Conservation (phyloP, 768 basidiomycete species). For the Boletus pseudopeckii region DNA sequence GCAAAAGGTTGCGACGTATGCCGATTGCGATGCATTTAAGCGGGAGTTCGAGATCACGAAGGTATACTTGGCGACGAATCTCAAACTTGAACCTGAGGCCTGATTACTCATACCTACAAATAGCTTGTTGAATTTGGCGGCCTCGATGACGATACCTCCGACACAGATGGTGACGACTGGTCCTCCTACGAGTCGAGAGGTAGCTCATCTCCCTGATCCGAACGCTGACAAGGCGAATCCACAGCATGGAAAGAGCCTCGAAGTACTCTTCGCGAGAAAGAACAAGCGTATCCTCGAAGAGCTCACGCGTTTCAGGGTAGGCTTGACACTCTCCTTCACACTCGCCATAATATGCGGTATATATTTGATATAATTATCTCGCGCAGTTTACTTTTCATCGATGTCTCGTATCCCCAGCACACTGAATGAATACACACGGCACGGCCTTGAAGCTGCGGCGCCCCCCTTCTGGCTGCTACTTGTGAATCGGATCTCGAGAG, state of each 20-base stretch:
- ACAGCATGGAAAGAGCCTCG: slow-evolving; percentile 67
- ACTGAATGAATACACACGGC: not conserved
- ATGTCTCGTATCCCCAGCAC: not conserved
- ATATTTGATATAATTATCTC: not conserved
- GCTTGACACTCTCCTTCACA: no score
- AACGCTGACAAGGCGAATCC: slow-evolving; percentile 81
- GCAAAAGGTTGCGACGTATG: slow-evolving; percentile 64
- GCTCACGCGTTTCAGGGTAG: slow-evolving; percentile 83
- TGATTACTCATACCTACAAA: not conserved
- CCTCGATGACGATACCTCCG: slow-evolving; percentile 55
- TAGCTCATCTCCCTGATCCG: slow-evolving; percentile 77
- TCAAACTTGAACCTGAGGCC: no score
- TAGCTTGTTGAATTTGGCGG: slow-evolving; percentile 97
- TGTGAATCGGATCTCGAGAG: not conserved
- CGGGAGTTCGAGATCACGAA: slow-evolving; percentile 99
- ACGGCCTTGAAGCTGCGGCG: not conserved
- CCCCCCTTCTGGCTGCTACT: not conserved
- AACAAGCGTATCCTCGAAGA: no score
- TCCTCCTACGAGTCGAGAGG: slow-evolving; percentile 43
- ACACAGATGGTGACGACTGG: slow-evolving; percentile 55
- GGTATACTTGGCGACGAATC: slow-evolving; percentile 32
- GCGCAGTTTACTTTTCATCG: not conserved
- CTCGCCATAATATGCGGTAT: not conserved
- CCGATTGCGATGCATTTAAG: slow-evolving; percentile 96
- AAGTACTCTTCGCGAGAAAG: no score